Percentiles rank a stretch among this genome's conserved stretches.
Evolutionary conservation across 495 filamentous ascomycete genomes (phyloP).

Genomic region (Aspergillus carlsbadensis): DNA sequence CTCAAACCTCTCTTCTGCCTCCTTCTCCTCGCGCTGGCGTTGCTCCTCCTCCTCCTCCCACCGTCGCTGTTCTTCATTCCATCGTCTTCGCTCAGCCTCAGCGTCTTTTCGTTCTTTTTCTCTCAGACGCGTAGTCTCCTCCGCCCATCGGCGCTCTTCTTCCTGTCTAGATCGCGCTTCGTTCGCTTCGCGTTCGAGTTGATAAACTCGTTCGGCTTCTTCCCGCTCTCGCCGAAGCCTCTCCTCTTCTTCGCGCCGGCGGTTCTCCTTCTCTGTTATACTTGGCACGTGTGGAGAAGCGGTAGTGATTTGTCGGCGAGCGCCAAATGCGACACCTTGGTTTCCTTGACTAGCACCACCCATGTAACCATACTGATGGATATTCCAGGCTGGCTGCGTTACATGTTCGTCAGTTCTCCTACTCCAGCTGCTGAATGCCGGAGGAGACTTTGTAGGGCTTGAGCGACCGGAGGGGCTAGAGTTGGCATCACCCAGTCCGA

Average conservation of each 20-base stretch:
- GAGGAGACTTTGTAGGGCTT: slow-evolving; percentile 63
- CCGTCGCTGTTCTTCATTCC: slow-evolving; percentile 80
- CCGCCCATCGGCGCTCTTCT: slow-evolving; percentile 78
- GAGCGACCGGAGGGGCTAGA: slow-evolving; percentile 53
- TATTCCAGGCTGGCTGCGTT: slow-evolving; percentile 95
- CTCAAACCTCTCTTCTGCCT: slow-evolving; percentile 63
- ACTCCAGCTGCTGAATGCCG: slow-evolving; percentile 83
- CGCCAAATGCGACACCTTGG: slow-evolving; percentile 89
- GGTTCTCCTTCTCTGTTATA: slow-evolving; percentile 64
- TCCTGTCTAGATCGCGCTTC: slow-evolving; percentile 65
- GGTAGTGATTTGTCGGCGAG: slow-evolving; percentile 86
- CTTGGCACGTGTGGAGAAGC: slow-evolving; percentile 76
- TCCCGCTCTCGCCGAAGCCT: slow-evolving; percentile 59
- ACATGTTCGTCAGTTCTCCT: slow-evolving; percentile 75
- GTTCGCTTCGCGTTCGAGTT: slow-evolving; percentile 63
- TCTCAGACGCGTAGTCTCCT: slow-evolving; percentile 65
- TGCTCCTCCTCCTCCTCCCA: slow-evolving; percentile 83
- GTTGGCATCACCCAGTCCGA: slow-evolving; percentile 64
- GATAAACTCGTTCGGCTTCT: slow-evolving; percentile 61
- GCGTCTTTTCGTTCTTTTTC: slow-evolving; percentile 67
- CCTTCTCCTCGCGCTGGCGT: slow-evolving; percentile 70
- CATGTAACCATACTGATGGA: slow-evolving; percentile 98
- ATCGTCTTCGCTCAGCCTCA: slow-evolving; percentile 75
- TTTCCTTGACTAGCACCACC: slow-evolving; percentile 96
- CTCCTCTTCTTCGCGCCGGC: slow-evolving; percentile 61